Evolutionary conservation across 768 basidiomycete species (phyloP).

Genomic region (Exsudoporus frostii): DNA sequence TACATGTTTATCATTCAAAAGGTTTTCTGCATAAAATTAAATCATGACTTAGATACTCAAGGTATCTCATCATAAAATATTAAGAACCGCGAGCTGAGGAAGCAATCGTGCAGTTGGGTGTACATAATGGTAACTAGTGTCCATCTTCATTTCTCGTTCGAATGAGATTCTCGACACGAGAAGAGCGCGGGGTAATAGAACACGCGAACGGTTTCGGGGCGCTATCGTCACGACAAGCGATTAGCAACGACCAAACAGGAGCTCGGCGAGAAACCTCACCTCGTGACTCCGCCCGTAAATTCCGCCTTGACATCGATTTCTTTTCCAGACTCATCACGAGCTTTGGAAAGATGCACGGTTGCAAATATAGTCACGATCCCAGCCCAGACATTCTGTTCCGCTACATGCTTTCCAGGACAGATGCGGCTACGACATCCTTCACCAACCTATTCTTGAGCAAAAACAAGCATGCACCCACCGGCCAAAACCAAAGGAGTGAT

Average conservation of each 20-base stretch:
- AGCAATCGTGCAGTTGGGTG: not conserved
- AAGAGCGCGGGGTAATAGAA: slow-evolving; percentile 16
- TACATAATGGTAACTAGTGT: not conserved
- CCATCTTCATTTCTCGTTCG: not conserved
- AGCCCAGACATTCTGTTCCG: slow-evolving; percentile 32
- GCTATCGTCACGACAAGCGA: slow-evolving; percentile 2
- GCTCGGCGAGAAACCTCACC: slow-evolving; percentile 5
- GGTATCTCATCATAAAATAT: not conserved
- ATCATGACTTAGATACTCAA: too few species aligned
- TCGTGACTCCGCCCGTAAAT: slow-evolving; percentile 23
- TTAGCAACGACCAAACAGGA: not conserved
- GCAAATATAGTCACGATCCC: slow-evolving; percentile 32
- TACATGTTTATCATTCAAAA: too few species aligned
- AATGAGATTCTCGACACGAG: slow-evolving; percentile 14
- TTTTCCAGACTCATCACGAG: slow-evolving; percentile 27
- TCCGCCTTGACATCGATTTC: slow-evolving; percentile 25
- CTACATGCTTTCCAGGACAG: slow-evolving; percentile 37
- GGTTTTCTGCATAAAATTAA: too few species aligned
- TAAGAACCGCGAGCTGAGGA: not conserved
- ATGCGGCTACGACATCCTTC: slow-evolving; percentile 15
- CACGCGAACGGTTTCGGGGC: slow-evolving; percentile 27
- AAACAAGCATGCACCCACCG: slow-evolving; percentile 15
- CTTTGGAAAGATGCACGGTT: slow-evolving; percentile 26
- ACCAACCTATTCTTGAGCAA: not conserved
- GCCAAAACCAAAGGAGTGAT: slow-evolving; percentile 23